Evolutionary conservation across 345 rosid genomes (phyloP), one percentile per base, ranked within the genome.

Genomic region (Linum usitatissimum): DNA sequence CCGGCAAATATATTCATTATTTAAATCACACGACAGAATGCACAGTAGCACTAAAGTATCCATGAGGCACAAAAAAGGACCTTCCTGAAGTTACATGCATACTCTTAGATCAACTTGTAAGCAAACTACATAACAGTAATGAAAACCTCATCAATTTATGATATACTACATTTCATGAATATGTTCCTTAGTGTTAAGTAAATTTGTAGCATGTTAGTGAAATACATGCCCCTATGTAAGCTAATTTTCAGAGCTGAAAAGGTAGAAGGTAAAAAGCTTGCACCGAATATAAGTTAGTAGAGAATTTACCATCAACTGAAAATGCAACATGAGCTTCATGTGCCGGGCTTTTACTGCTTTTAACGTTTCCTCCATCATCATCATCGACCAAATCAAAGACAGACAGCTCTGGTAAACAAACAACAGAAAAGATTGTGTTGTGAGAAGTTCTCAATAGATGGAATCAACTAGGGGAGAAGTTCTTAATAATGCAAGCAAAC

Each of bases 281-380:
- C 55, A 49, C 31, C 12, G 57, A 30, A 53, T 56, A 42, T 53
- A 9, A 51, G 59, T 18, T 31, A 62, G 36, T 40, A 54, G 17
- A 38, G 63, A 53, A 10, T 63, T 62, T 82, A 90, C 97, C 97
- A 71, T 84, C 83, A 64, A 87, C 79, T 78, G 97, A 85, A 74
- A 90, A 86, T 61, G 97, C 87, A 76, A 81, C 83, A 72, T 90
- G 89, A 68, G 84, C 70, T 73, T 90, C 97, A 68, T 63, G 68
- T 53, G 62, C 76, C 55, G 79, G 76, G 75, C 61, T 55, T 64
- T 62, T 71, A 64, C 71, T 80, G 45, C 64, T 62, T 49, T 62
- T 58, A 73, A 30, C 70, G 67, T 72, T 76, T 5, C 0, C 38
- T 53, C 76, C 51, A 60, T 71, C 83, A 75, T 80, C 89, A 75